Conservation (phyloP, 805 yeast genomes). For the Metschnikowia aberdeeniae region DNA sequence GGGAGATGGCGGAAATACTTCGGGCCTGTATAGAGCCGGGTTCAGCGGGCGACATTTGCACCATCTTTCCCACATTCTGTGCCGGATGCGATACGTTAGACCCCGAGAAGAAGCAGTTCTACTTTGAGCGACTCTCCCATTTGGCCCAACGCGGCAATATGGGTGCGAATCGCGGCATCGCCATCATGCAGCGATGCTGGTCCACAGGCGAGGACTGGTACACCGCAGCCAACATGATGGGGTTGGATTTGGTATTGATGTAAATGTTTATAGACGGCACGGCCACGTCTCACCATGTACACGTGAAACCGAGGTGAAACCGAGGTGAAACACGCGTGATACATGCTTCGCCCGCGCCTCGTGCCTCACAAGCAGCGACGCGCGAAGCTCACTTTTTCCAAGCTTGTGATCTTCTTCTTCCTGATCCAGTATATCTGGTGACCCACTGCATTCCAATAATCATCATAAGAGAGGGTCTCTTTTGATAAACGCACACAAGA, state of each 20-base stretch:
- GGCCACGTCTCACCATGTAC: background rate
- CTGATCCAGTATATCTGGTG: background rate
- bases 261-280: conserved; percentile 14
- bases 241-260: conserved; percentile 44
- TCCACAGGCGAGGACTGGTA: conserved; percentile 49
- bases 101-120: conserved; percentile 30
- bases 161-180: conserved; percentile 43
- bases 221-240: conserved; percentile 38
- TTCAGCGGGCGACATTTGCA: conserved; percentile 51
- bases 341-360: too few species aligned
- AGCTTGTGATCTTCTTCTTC: conserved; percentile 1
- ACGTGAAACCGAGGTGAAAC: too few species aligned
- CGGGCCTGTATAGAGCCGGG: conserved; percentile 39
- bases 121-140: conserved; percentile 35
- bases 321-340: too few species aligned
- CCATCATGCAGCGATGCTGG: conserved; percentile 54
- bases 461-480: too few species aligned
- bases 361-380: conserved; percentile 15
- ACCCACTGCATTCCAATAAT: too few species aligned
- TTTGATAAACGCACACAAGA: too few species aligned
- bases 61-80: conserved; percentile 51
- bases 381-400: conserved; percentile 13
- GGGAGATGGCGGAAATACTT: conserved; percentile 35
- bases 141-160: conserved; percentile 42
- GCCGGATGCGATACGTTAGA: conserved; percentile 56